A percentile compares a stretch with the other conserved stretches of the same genome.
These are phyloP conservation scores for Cordyceps fumosorosea DNA, from an alignment of 2,329 filamentous ascomycete species.

Conservation along the genomic window DNA sequence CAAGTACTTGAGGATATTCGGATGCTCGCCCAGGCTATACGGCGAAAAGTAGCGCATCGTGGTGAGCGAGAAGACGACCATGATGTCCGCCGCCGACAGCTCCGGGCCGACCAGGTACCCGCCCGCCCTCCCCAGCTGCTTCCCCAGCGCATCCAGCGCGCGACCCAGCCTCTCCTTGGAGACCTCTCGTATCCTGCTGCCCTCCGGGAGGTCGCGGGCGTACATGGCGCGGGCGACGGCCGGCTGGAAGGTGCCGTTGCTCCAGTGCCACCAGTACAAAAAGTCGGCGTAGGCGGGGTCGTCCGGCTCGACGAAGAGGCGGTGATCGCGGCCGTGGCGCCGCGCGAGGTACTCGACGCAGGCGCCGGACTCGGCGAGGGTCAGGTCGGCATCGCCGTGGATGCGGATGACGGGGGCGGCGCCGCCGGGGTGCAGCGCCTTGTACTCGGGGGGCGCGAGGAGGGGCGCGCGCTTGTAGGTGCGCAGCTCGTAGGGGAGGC, in stretches of 20 bases:
- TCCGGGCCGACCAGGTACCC: constrained; percentile 53
- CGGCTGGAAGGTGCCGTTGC: constrained; percentile 39
- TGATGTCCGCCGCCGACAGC: constrained; percentile 60
- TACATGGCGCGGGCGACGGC: constrained; percentile 31
- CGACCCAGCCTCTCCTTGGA: constrained; percentile 26
- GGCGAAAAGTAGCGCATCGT: constrained; percentile 51
- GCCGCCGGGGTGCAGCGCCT: constrained; percentile 42
- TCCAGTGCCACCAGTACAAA: constrained; percentile 59
- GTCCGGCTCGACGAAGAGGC: constrained; percentile 37
- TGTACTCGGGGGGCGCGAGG: constrained; percentile 31
- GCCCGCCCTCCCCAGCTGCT: constrained; percentile 35
- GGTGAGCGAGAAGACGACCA: constrained; percentile 54
- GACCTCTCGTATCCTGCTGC: constrained; percentile 23
- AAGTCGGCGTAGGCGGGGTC: constrained; percentile 51
- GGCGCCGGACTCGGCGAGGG: constrained; percentile 53
- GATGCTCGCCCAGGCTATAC: constrained; percentile 34
- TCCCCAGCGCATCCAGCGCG: constrained; percentile 35
- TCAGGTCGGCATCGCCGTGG: constrained; percentile 39
- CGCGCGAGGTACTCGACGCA: constrained; percentile 55
- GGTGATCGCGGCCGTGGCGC: constrained; percentile 44
- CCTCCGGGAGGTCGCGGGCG: constrained; percentile 18
- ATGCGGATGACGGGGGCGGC: constrained; percentile 56
- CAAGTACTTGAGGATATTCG: constrained; percentile 40
- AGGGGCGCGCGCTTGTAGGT: constrained; percentile 26
- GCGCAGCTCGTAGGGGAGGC: constrained; percentile 28